Evolutionary conservation across 2,329 filamentous ascomycete species (phyloP), one percentile per base, ranked within the genome.

Genomic region (Phaeosphaeriaceae sp.): DNA sequence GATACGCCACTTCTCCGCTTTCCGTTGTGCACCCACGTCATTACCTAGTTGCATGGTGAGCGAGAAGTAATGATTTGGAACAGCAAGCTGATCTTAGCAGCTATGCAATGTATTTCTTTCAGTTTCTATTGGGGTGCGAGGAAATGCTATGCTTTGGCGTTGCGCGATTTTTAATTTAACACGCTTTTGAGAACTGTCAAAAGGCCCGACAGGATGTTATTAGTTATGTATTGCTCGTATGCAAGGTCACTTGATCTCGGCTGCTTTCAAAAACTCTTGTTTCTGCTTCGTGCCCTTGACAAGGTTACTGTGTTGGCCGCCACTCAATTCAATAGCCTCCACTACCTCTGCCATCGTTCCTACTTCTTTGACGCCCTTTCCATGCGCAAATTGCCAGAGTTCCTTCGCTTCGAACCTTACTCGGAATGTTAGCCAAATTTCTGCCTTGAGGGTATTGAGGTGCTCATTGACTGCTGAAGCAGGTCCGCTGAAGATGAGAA

Each of bases 341-440:
- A 77, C 76, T 3, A 77, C 64, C 26, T 78, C 76, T 6, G 67
- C 70, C 76, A 79, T 78, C 0, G 60, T 71, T 54, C 78, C 76
- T 6, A 77, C 71, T 61, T 79, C 77, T 26, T 56, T 64, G 7
- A 79, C 69, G 0, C 72, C 74, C 2, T 30, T 44, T 1, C 75
- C 74, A 52, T 78, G 75, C 43, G 48, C 56, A 54, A 78, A 76
- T 2, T 47, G 41, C 76, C 76, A 78, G 18, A 59, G 51, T 45
- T 72, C 56, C 3, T 68, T 68, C 16, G 60, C 65, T 36, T 79
- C 76, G 29, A 74, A 65, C 6, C 77, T 63, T 7, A 79, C 71
- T 52, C 79, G 76, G 43, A 79, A 79, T 0, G 77, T 76, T 36
- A 73, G 67, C 77, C 77, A 79, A 16, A 77, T 78, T 52, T 74